Percentiles rank a stretch among this genome's conserved stretches.
phyloP scores from a whole-genome alignment of 345 rosid species.

The Eucalyptus regnans region DNA sequence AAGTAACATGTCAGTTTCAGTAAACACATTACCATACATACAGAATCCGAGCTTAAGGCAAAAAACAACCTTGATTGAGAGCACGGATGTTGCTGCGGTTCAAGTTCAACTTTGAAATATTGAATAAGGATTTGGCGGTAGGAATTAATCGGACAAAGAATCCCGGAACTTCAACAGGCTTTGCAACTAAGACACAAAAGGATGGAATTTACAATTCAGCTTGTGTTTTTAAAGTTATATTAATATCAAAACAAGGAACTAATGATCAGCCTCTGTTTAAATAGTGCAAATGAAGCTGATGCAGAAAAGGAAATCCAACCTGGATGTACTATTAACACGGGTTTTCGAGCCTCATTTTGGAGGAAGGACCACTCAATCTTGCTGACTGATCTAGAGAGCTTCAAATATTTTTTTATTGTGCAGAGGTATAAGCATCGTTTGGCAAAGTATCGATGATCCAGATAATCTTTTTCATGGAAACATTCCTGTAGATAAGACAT shows the following conservation, averaged over 20 bases:
- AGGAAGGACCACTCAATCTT: constrained; percentile 75
- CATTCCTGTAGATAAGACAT: constrained; percentile 45
- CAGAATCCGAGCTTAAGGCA: background rate
- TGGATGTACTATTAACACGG: constrained; percentile 64
- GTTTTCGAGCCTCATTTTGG: constrained; percentile 90
- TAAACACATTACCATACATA: background rate
- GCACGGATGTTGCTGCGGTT: constrained; percentile 60
- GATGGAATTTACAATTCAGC: background rate
- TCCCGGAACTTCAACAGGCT: constrained; percentile 39
- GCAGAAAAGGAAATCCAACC: constrained; percentile 19
- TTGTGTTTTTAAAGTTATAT: background rate
- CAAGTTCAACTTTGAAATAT: constrained; percentile 52
- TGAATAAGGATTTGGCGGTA: constrained; percentile 52
- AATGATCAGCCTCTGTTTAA: background rate
- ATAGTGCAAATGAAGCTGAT: background rate
- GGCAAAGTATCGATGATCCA: constrained; percentile 84
- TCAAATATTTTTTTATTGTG: constrained; percentile 52
- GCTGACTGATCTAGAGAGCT: constrained; percentile 22
- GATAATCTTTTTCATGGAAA: constrained; percentile 77
- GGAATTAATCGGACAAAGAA: constrained; percentile 65
- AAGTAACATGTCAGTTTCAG: background rate
- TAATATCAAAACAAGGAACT: background rate
- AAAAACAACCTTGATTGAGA: constrained; percentile 40
- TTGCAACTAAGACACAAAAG: constrained; percentile 20
- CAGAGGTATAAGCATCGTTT: constrained; percentile 80